A percentile compares a stretch with the other conserved stretches of the same genome.
Evolutionary conservation across 768 basidiomycete genomes (phyloP).

Genomic region (Naganishia onofrii): DNA sequence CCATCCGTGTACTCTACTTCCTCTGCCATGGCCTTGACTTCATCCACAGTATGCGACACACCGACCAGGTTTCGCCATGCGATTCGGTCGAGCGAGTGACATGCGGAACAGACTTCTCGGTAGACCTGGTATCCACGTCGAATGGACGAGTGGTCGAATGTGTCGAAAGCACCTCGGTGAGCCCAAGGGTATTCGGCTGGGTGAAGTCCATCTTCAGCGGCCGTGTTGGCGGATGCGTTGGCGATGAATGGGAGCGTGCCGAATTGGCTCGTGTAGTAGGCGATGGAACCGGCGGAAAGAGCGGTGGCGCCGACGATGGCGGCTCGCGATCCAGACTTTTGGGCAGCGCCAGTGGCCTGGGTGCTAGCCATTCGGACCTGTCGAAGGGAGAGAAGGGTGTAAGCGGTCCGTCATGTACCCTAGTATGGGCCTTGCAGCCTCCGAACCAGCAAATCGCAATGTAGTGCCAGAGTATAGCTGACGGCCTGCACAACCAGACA

Average conservation of each 20-base stretch:
- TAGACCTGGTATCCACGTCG: conserved; percentile 96
- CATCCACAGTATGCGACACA: conserved; percentile 91
- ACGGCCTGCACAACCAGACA: too few species aligned
- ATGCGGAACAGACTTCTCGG: conserved; percentile 97
- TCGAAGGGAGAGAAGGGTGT: neutral
- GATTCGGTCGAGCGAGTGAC: conserved; percentile 97
- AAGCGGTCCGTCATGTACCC: neutral
- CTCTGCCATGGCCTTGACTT: conserved; percentile 86
- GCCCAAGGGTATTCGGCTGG: conserved; percentile 83
- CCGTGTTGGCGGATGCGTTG: conserved; percentile 87
- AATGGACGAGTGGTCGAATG: conserved; percentile 94
- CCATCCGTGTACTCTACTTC: conserved; percentile 96
- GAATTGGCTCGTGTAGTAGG: conserved; percentile 95
- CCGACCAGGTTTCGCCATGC: conserved; percentile 99
- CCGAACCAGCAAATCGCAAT: too few species aligned
- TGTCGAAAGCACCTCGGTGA: conserved; percentile 80
- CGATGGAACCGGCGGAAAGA: conserved; percentile 79
- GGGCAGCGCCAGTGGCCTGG: conserved; percentile 12
- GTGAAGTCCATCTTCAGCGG: conserved; percentile 92
- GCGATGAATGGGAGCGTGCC: conserved; percentile 83
- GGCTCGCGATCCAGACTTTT: conserved; percentile 38
- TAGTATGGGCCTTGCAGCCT: too few species aligned
- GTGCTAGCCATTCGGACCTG: conserved; percentile 30
- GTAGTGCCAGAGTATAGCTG: too few species aligned
- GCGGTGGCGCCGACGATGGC: conserved; percentile 66